Evolutionary conservation across 148 eudicot genomes (phyloP).

Genomic region (Pharnaceum exiguum): DNA sequence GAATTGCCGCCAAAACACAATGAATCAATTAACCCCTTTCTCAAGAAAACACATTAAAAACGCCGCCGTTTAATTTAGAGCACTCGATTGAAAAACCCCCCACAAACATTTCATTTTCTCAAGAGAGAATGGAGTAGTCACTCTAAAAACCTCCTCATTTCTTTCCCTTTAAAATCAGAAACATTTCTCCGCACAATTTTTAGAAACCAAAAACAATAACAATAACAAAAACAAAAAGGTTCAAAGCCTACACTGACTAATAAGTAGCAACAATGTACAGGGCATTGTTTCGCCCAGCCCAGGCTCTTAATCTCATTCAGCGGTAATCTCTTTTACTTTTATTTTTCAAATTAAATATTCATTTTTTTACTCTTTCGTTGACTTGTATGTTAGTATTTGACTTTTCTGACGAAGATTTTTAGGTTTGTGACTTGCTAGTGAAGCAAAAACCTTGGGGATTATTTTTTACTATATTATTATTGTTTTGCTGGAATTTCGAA

Average conservation of each 20-base stretch:
- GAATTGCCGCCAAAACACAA: slow-evolving; percentile 4
- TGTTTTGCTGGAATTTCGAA: too few species aligned
- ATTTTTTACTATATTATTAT: too few species aligned
- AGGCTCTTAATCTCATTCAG: neutral
- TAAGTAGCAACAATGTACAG: slow-evolving; percentile 4
- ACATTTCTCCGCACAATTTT: too few species aligned
- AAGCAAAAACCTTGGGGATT: neutral
- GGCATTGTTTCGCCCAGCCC: slow-evolving; percentile 17
- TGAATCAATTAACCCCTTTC: slow-evolving; percentile 6
- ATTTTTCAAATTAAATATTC: neutral
- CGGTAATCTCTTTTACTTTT: slow-evolving; percentile 2
- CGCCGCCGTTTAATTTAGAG: too few species aligned
- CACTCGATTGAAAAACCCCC: too few species aligned
- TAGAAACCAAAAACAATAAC: too few species aligned
- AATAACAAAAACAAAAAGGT: too few species aligned
- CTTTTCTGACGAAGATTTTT: neutral
- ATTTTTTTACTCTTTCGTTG: neutral
- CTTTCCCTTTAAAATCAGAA: neutral
- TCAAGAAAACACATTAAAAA: slow-evolving; percentile 10
- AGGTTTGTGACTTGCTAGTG: neutral
- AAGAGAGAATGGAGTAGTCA: neutral
- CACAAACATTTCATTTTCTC: too few species aligned
- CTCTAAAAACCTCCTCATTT: neutral
- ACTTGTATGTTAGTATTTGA: neutral
- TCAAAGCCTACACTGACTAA: neutral